These are phyloP conservation scores for Exophiala alcalophila DNA, from an alignment of 2,329 filamentous ascomycete species.

Conservation along the genomic window DNA sequence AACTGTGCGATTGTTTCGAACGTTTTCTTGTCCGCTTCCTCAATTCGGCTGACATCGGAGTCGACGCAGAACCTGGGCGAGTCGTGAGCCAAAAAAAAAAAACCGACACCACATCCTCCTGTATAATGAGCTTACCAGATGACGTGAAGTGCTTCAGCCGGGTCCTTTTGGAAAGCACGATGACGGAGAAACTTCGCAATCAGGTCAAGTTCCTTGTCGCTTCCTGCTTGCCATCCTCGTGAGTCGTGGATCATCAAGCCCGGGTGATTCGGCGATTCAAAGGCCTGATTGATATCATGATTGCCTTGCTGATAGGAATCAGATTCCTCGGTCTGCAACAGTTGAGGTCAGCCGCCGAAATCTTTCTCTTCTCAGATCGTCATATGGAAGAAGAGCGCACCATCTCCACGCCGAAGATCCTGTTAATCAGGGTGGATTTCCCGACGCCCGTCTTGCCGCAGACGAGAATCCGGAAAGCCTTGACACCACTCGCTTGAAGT, in stretches of 20 bases:
- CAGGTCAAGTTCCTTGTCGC: constrained; percentile 34
- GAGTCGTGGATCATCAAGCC: constrained; percentile 38
- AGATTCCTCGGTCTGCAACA: constrained; percentile 29
- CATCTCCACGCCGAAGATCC: constrained; percentile 36
- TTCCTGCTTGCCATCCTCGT: constrained; percentile 37
- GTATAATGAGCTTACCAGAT: constrained; percentile 35
- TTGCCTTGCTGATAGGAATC: constrained; percentile 31
- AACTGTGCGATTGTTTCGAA: constrained; percentile 35
- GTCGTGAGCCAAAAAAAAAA: constrained; percentile 5
- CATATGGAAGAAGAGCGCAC: constrained; percentile 24
- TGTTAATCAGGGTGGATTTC: constrained; percentile 36
- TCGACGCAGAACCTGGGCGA: constrained; percentile 36
- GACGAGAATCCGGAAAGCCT: constrained; percentile 36
- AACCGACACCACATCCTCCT: too few species aligned
- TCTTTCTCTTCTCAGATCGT: constrained; percentile 32
- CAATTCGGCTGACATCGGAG: constrained; percentile 35
- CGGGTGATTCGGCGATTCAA: constrained; percentile 35
- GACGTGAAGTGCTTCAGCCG: constrained; percentile 34
- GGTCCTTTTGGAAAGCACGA: constrained; percentile 32
- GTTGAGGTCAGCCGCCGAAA: constrained; percentile 7
- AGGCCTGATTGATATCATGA: constrained; percentile 36
- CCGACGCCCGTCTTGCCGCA: constrained; percentile 37
- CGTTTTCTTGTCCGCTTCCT: constrained; percentile 36
- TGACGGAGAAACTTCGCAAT: constrained; percentile 34
- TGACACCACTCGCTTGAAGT: constrained; percentile 29